Conservation (phyloP, 768 basidiomycete species). For the Dacryopinax primogenitus region DNA sequence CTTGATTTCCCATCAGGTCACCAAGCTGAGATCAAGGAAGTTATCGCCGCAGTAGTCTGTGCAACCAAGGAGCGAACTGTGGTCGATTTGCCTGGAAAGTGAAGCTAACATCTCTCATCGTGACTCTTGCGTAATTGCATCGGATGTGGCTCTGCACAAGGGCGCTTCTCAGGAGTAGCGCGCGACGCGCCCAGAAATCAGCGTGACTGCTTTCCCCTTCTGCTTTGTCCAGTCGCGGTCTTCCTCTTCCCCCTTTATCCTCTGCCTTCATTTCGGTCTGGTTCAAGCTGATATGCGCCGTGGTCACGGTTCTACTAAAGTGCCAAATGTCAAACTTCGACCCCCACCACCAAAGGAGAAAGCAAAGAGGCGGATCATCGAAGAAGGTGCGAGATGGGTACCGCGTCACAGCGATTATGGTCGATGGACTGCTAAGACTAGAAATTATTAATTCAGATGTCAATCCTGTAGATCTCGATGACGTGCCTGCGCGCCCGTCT, state of each 20-base stretch:
- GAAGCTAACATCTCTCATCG: no score
- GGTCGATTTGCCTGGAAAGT: no score
- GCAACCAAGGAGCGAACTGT: no score
- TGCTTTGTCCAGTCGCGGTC: neutral
- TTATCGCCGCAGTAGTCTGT: no score
- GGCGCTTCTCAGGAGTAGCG: neutral
- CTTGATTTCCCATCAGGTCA: constrained; percentile 50
- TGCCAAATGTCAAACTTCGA: constrained; percentile 30
- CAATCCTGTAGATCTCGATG: neutral
- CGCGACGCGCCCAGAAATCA: neutral
- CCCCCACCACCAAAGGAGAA: constrained; percentile 24
- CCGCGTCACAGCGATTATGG: neutral
- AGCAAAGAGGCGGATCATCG: constrained; percentile 13
- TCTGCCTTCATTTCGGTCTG: neutral
- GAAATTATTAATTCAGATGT: neutral
- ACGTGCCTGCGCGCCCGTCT: neutral
- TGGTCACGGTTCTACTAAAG: constrained; percentile 27
- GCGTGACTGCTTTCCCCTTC: neutral
- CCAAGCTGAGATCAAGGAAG: no score
- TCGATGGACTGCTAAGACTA: neutral
- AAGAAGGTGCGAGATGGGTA: neutral
- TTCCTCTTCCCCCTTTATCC: neutral
- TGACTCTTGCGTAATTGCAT: neutral
- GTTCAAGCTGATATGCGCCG: constrained; percentile 17
- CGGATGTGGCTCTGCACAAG: neutral